Evolutionary conservation across 345 rosid genomes (phyloP), one percentile per base, ranked within the genome.

Genomic region (Atalantia buxifolia): DNA sequence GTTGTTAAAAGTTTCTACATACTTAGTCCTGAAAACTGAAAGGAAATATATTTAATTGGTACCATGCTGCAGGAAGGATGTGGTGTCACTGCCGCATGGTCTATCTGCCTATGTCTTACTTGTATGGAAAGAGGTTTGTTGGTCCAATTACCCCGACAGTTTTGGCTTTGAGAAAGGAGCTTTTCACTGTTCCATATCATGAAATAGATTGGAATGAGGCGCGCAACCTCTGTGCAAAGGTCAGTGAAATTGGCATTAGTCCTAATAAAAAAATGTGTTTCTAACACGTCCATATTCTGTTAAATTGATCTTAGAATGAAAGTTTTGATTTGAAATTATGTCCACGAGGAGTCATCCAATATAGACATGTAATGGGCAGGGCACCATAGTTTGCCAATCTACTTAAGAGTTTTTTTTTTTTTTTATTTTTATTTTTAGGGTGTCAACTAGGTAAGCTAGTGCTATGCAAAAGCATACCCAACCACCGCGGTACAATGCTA

Each of bases 31-130:
- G 22, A 77, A 66, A 64, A 28, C 14, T 48, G 2, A 35, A 64
- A 62, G 56, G 19, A 27, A 69, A 57, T 27, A 53, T 45, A 31
- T 16, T 21, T 67, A 22, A 55, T 72, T 67, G 45, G 53, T 60
- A 27, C 48, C 62, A 48, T 76, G 73, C 69, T 83, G 71, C 91
- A 96, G 99, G 99, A 84, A 92, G 98, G 88, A 96, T 96, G 97
- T 96, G 99, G 97, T 92, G 98, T 79, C 97, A 94, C 81, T 96
- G 99, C 82, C 92, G 97, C 83, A 96, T 96, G 99, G 99, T 96
- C 57, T 96, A 94, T 92, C 81, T 96, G 88, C 99, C 99, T 0
- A 96, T 93, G 99, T 93, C 96, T 53, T 95, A 95, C 82, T 82
- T 95, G 77, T 95, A 90, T 83, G 99, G 98, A 64, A 95, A 91